A percentile compares a stretch with the other conserved stretches of the same genome.
phyloP scores from a whole-genome alignment of 352 stramenopile species.

The Globisporangium nagaii region DNA sequence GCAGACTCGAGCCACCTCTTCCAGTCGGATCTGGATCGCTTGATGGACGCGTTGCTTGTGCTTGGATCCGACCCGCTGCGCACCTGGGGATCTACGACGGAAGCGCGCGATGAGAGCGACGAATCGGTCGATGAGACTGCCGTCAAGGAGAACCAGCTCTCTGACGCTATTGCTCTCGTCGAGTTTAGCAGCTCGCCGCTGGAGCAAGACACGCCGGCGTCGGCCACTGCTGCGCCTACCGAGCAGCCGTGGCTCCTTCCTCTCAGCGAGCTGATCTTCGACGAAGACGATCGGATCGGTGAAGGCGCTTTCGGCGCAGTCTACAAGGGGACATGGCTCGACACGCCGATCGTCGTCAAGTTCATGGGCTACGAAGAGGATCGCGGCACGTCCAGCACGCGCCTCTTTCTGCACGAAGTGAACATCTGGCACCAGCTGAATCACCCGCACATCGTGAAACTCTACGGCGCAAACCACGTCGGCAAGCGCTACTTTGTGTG shows the following conservation, averaged over 20 bases:
- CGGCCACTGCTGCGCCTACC: background rate
- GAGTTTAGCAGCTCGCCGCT: background rate
- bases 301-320: background rate
- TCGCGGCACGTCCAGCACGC: background rate
- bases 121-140: background rate
- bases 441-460: constrained; percentile 1
- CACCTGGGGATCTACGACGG: background rate
- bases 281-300: background rate
- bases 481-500: background rate
- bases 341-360: constrained; percentile 1
- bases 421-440: background rate
- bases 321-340: background rate
- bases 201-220: background rate
- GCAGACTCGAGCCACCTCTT: background rate
- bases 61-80: background rate
- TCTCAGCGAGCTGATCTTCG: background rate
- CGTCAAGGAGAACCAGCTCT: background rate
- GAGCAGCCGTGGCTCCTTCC: background rate
- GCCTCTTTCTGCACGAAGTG: background rate
- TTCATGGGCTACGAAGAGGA: constrained; percentile 5
- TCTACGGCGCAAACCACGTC: background rate
- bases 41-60: background rate
- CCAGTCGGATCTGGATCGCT: background rate
- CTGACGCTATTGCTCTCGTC: background rate
- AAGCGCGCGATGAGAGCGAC: background rate